phyloP scores from a whole-genome alignment of 1,139 yeast genomes.

The Diutina neorugosa region DNA sequence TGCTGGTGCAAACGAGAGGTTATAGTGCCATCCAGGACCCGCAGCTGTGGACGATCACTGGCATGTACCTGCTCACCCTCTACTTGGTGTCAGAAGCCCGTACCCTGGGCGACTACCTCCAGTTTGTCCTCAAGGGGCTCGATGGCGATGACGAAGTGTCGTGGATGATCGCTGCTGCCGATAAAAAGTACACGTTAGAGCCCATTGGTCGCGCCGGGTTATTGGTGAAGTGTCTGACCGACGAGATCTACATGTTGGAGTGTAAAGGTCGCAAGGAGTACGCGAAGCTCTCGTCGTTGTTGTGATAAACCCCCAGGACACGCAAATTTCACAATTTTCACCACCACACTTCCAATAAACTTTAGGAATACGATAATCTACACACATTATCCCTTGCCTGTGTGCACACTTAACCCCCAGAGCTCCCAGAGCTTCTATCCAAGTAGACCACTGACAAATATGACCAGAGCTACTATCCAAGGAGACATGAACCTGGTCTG shows the following conservation, averaged over 20 bases:
- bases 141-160: conserved; percentile 7
- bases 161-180: conserved; percentile 27
- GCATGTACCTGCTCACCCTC: background rate
- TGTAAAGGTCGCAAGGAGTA: conserved; percentile 35
- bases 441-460: too few relatives aligned
- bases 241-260: conserved; percentile 30
- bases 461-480: background rate
- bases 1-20: background rate
- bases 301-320: too few relatives aligned
- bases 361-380: background rate
- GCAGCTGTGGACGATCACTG: conserved; percentile 1
- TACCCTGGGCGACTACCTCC: background rate
- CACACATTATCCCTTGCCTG: too few relatives aligned
- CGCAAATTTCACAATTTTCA: too few relatives aligned
- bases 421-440: too few relatives aligned
- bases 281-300: conserved; percentile 21
- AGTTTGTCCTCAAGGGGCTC: background rate
- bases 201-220: conserved; percentile 36
- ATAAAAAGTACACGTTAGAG: conserved; percentile 19
- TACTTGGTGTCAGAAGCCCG: background rate
- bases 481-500: too few relatives aligned
- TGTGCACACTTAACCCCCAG: too few relatives aligned
- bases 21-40: background rate
- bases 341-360: background rate
- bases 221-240: conserved; percentile 21